phyloP scores from a whole-genome alignment of 352 stramenopile species.

The Pythium aristosporum region DNA sequence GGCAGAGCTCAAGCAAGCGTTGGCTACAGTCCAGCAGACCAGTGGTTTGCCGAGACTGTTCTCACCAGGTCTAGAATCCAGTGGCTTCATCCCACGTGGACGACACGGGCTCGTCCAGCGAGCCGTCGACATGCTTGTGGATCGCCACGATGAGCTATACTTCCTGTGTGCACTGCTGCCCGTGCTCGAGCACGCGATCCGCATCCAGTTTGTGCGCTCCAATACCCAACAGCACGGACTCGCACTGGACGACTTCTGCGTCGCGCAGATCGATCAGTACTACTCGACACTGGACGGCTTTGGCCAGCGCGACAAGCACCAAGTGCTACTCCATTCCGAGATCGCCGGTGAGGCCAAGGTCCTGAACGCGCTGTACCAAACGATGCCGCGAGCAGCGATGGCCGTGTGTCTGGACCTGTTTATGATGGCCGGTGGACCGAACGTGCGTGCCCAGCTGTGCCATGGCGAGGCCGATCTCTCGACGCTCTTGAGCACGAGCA shows the following conservation, averaged over 20 bases:
- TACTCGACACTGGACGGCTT: slow-evolving; percentile 83
- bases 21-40: background rate
- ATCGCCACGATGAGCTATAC: slow-evolving; percentile 42
- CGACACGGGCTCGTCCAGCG: slow-evolving; percentile 35
- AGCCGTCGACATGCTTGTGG: slow-evolving; percentile 33
- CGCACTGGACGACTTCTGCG: slow-evolving; percentile 32
- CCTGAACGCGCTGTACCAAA: slow-evolving; percentile 51
- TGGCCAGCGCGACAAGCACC: slow-evolving; percentile 72
- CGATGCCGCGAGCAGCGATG: slow-evolving; percentile 39
- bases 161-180: slow-evolving; percentile 61
- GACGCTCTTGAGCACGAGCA: slow-evolving; percentile 18
- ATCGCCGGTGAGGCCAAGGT: slow-evolving; percentile 15
- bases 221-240: slow-evolving; percentile 35
- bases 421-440: slow-evolving; percentile 67
- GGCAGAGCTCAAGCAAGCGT: background rate
- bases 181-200: slow-evolving; percentile 65
- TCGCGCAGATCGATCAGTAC: slow-evolving; percentile 65
- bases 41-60: background rate
- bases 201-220: slow-evolving; percentile 48
- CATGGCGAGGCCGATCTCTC: slow-evolving; percentile 59
- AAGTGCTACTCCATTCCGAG: slow-evolving; percentile 55
- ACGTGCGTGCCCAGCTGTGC: slow-evolving; percentile 70
- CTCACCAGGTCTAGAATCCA: background rate
- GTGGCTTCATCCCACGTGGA: slow-evolving; percentile 42
- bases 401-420: slow-evolving; percentile 65